Base-by-base conservation (phyloP, 2,329 filamentous ascomycete genomes). In the Pestalotiopsis fici region DNA sequence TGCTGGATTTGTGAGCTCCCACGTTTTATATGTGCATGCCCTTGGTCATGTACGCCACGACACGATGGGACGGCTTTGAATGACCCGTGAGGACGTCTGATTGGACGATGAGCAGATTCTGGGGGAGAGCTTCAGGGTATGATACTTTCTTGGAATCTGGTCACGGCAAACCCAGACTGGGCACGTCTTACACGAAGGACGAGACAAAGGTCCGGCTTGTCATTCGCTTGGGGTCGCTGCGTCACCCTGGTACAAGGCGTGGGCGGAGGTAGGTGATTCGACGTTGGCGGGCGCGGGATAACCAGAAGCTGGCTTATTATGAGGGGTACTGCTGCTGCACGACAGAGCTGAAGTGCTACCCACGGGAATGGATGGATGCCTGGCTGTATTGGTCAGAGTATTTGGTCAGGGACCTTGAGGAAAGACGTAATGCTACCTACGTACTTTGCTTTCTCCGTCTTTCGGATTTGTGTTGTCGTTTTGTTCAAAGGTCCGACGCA, bases 131-230 rank as follows among this genome's bases (percentile, higher is more conserved):
- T 27, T 35, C 15, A 37, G 21, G 28, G 37, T 31, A 54, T 21
- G 25, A 21, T 64, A 25, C 47, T 23, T 25, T 64, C 47, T 55
- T 27, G 43, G 25, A 28, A 28, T 50, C 25, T 31, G 60, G n/a
- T 50, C 11, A 63, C 60, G 25, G n/a, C 25, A 25, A 37, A 23
- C 31, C 31, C 28, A 12, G 18, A 47, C 35, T 27, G 28, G 47
- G 61, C 12, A 35, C 5, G 25, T 28, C 39, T 21, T 31, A 11
- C 28, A 27, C 15, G 47, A 64, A 43, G 61, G 31, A 54, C 23
- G 50, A 35, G 61, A 31, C 61, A 64, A 64, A 55, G 18, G n/a
- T 43, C 43, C 23, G 27, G 61, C 60, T 64, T 31, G 61, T 63
- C 23, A 64, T 64, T 64, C 61, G 61, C 28, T 31, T 47, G 18